Conservation (phyloP, 2,329 filamentous ascomycete genomes). For the Neospermospora avenae region DNA sequence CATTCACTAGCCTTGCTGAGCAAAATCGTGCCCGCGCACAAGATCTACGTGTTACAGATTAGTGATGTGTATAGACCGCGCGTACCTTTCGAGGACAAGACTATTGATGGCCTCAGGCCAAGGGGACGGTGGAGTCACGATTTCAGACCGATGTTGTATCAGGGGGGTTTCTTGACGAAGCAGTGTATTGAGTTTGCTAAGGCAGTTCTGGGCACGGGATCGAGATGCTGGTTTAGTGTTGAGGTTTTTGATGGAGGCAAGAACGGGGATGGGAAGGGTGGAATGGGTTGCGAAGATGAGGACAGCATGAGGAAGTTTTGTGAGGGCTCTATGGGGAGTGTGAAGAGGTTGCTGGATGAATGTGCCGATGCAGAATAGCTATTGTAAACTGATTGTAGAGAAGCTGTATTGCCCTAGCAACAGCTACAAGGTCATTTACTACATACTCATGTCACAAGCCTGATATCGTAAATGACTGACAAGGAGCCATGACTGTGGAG, state of each 20-base stretch:
- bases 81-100: constrained; percentile 49
- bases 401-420: too few relatives aligned
- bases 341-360: constrained; percentile 40
- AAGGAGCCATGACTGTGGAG: background rate
- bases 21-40: constrained; percentile 58
- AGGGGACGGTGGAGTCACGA: constrained; percentile 69
- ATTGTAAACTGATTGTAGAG: too few relatives aligned
- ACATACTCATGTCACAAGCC: too few relatives aligned
- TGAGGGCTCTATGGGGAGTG: constrained; percentile 44
- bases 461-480: too few relatives aligned
- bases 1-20: constrained; percentile 55
- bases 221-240: constrained; percentile 60
- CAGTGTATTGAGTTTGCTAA: constrained; percentile 54
- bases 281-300: constrained; percentile 40
- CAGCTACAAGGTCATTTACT: too few relatives aligned
- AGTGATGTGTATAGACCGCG: constrained; percentile 67
- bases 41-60: constrained; percentile 73
- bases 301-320: constrained; percentile 44
- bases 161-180: constrained; percentile 64
- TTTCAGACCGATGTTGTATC: constrained; percentile 65
- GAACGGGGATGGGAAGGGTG: constrained; percentile 51
- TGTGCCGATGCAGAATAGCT: constrained; percentile 29
- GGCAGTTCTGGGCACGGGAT: constrained; percentile 66
- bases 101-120: constrained; percentile 51
- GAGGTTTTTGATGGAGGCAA: constrained; percentile 65